phyloP scores from a whole-genome alignment of 2,329 filamentous ascomycete species.

The Lasiodiplodia sp. region DNA sequence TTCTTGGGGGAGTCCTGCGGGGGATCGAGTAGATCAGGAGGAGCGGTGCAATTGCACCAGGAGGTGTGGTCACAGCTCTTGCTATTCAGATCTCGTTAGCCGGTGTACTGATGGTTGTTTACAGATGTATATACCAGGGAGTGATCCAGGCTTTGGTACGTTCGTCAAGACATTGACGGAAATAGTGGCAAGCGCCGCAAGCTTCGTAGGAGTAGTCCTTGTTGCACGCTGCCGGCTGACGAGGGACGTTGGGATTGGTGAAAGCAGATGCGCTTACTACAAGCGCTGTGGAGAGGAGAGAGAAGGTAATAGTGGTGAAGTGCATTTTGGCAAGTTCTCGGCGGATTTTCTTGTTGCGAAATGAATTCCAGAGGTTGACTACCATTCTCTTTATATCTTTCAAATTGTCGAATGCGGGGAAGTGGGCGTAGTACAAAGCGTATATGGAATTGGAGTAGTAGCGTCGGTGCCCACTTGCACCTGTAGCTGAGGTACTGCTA shows the following conservation, averaged over 20 bases:
- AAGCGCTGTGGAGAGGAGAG: slow-evolving; percentile 3
- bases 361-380: no score
- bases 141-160: slow-evolving; percentile 13
- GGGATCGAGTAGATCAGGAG: neutral
- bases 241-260: neutral
- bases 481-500: slow-evolving; percentile 1
- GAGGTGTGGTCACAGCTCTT: slow-evolving; percentile 23
- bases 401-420: neutral
- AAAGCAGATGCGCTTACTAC: neutral
- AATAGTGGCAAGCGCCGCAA: slow-evolving; percentile 27
- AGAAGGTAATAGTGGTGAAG: neutral
- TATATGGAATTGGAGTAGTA: neutral
- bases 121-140: slow-evolving; percentile 1
- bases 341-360: neutral
- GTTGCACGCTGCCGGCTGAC: slow-evolving; percentile 5
- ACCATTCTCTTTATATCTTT: neutral
- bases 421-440: neutral
- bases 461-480: neutral
- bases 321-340: slow-evolving; percentile 6
- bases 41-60: slow-evolving; percentile 30
- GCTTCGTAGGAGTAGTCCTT: slow-evolving; percentile 7
- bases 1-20: neutral
- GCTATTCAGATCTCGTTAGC: slow-evolving; percentile 1
- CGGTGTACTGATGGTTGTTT: no score
- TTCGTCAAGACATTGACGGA: slow-evolving; percentile 16